Conservation (phyloP, 352 stramenopile species). For the Phytophthora meadii region DNA sequence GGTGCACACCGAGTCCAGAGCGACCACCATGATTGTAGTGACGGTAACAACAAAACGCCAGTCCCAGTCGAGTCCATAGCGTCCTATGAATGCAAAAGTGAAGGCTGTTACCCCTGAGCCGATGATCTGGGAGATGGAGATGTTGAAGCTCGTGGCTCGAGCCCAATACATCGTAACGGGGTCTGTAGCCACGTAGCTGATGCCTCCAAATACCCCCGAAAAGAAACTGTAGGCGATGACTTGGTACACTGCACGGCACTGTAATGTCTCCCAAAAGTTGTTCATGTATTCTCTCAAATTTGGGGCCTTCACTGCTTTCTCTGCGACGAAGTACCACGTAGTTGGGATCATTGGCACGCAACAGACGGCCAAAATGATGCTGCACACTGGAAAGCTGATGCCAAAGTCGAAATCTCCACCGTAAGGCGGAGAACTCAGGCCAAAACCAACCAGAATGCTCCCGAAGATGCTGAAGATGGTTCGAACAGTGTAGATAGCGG, state of each 20-base stretch:
- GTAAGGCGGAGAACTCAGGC: conserved; percentile 43
- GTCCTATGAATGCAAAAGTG: conserved; percentile 37
- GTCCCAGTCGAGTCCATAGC: conserved; percentile 48
- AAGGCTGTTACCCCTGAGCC: conserved; percentile 35
- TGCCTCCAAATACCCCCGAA: conserved; percentile 35
- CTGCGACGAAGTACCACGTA: conserved; percentile 45
- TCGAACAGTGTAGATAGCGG: conserved; percentile 47
- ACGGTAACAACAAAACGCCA: conserved; percentile 40
- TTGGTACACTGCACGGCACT: conserved; percentile 50
- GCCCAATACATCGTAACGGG: conserved; percentile 50
- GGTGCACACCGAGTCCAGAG: conserved; percentile 38
- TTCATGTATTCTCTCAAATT: conserved; percentile 36
- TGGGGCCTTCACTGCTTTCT: conserved; percentile 23
- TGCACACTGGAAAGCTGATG: conserved; percentile 38
- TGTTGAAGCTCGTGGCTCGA: conserved; percentile 47
- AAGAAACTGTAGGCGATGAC: conserved; percentile 50
- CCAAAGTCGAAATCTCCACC: conserved; percentile 44
- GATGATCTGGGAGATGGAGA: conserved; percentile 40
- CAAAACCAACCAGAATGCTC: conserved; percentile 41
- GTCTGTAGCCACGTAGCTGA: conserved; percentile 39
- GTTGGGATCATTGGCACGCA: conserved; percentile 39
- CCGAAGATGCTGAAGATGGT: conserved; percentile 47
- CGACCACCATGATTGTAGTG: conserved; percentile 36
- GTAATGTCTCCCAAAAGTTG: conserved; percentile 31
- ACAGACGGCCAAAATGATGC: conserved; percentile 36